These are phyloP conservation scores for Aspergillus saccharolyticus DNA, from an alignment of 495 filamentous ascomycete genomes.

Conservation along the genomic window DNA sequence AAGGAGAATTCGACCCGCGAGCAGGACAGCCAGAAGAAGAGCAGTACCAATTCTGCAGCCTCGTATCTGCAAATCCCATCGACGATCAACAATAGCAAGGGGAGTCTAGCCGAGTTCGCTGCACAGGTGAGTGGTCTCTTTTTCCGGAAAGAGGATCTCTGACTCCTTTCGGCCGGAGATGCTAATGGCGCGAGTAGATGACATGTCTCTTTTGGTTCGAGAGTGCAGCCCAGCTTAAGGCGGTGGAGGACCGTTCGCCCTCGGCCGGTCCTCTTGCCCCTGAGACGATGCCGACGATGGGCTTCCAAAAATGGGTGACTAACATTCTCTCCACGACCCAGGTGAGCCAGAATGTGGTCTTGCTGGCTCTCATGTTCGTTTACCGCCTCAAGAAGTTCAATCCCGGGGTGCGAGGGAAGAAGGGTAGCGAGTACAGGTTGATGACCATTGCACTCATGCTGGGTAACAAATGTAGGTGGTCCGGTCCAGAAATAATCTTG, in stretches of 20 bases:
- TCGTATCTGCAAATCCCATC: constrained; percentile 66
- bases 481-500: not conserved
- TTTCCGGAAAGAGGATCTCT: not conserved
- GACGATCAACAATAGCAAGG: constrained; percentile 68
- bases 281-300: constrained; percentile 69
- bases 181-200: constrained; percentile 50
- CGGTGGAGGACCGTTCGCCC: constrained; percentile 61
- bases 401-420: constrained; percentile 78
- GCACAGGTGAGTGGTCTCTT: constrained; percentile 55
- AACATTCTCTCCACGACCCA: constrained; percentile 89
- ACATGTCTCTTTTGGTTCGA: constrained; percentile 99
- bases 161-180: constrained; percentile 4
- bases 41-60: constrained; percentile 41
- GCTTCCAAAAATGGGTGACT: constrained; percentile 92
- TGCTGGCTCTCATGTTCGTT: constrained; percentile 88
- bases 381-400: constrained; percentile 89
- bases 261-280: constrained; percentile 50
- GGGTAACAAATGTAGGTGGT: constrained; percentile 85
- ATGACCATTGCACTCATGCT: constrained; percentile 97
- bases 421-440: constrained; percentile 91
- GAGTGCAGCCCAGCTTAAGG: constrained; percentile 66
- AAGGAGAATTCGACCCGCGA: constrained; percentile 25
- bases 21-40: constrained; percentile 26
- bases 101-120: constrained; percentile 74
- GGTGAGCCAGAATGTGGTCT: constrained; percentile 92